Evolutionary conservation across 345 rosid species (phyloP).

Genomic region (Eucalyptus sideroxylon): DNA sequence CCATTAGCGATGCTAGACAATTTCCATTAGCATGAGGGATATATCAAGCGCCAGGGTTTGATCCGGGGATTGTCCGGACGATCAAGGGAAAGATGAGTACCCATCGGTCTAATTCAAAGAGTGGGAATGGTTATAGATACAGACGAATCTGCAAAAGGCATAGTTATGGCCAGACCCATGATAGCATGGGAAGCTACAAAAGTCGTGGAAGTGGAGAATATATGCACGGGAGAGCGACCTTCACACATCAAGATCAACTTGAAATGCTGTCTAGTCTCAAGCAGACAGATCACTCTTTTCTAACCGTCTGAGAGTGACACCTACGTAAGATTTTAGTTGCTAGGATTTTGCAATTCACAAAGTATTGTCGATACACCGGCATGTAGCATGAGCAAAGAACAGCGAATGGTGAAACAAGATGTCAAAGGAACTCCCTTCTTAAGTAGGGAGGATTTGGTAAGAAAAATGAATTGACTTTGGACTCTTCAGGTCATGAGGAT

Average conservation of each 20-base stretch:
- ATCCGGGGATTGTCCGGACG: not conserved
- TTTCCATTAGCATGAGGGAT: not conserved
- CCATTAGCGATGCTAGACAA: not conserved
- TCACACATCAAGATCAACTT: not conserved
- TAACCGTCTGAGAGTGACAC: not conserved
- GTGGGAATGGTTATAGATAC: not conserved
- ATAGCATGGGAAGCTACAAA: not conserved
- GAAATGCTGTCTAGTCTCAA: not conserved
- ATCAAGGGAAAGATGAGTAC: not conserved
- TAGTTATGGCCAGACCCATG: not conserved
- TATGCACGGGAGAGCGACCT: not conserved
- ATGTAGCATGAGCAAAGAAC: not conserved
- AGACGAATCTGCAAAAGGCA: not conserved
- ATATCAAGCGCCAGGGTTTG: not conserved
- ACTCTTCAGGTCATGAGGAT: not conserved
- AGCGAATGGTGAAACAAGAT: not conserved
- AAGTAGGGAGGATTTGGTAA: not conserved
- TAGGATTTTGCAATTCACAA: not conserved
- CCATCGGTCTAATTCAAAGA: not conserved
- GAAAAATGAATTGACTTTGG: not conserved
- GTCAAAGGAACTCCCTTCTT: not conserved
- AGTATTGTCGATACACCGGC: too few relatives aligned
- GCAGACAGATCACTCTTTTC: not conserved
- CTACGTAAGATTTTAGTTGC: not conserved
- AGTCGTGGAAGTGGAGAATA: not conserved